Conservation (phyloP, 169 alveolate species). For the Condylostoma magnum region DNA sequence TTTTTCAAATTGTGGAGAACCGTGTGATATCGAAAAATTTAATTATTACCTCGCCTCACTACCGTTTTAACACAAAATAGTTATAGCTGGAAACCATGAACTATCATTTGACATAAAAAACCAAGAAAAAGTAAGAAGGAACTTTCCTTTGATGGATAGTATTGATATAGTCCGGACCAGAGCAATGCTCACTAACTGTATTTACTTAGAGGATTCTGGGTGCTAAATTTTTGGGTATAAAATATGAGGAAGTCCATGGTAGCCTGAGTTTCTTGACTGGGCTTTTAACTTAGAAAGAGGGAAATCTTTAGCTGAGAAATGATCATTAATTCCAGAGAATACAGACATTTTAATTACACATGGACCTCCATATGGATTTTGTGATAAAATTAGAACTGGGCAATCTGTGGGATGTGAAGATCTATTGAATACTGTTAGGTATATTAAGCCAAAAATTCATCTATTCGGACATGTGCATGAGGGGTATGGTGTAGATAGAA, state of each 20-base stretch:
- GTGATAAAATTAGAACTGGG: background rate
- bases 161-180: background rate
- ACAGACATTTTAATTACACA: slow-evolving; percentile 19
- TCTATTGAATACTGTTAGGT: background rate
- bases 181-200: background rate
- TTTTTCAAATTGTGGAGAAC: slow-evolving; percentile 27
- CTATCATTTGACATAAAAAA: slow-evolving; percentile 18
- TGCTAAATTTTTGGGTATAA: slow-evolving; percentile 9
- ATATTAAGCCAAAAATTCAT: slow-evolving; percentile 17
- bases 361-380: slow-evolving; percentile 22
- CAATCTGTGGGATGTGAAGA: slow-evolving; percentile 22
- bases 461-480: slow-evolving; percentile 20
- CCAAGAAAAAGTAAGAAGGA: background rate
- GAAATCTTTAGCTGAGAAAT: background rate
- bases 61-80: slow-evolving; percentile 13
- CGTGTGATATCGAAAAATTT: slow-evolving; percentile 22
- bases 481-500: background rate
- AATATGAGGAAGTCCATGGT: slow-evolving; percentile 25
- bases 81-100: slow-evolving; percentile 34
- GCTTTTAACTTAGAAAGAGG: slow-evolving; percentile 27
- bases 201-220: slow-evolving; percentile 24
- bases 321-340: slow-evolving; percentile 6
- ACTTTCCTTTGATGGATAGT: background rate
- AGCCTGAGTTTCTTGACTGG: slow-evolving; percentile 15
- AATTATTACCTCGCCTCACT: background rate